Evolutionary conservation across 1,139 yeast species (phyloP).

Genomic region (Magnusiomyces fungicola): DNA sequence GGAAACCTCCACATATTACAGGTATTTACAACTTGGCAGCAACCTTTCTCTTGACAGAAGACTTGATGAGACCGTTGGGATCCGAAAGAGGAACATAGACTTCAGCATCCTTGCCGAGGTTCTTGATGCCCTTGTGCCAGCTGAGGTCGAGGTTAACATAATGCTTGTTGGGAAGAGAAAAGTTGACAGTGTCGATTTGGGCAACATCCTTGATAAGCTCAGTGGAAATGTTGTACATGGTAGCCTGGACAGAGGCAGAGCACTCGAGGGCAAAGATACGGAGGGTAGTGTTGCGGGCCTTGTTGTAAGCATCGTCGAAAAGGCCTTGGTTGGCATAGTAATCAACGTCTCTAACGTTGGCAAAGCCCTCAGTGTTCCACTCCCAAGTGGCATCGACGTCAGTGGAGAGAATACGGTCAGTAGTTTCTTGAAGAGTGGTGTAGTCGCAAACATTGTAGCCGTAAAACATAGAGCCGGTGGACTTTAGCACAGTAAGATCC

Average conservation of each 20-base stretch:
- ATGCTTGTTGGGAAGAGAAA: slow-evolving; percentile 83
- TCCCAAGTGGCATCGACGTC: slow-evolving; percentile 75
- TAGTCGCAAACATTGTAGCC: slow-evolving; percentile 81
- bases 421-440: slow-evolving; percentile 77
- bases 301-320: slow-evolving; percentile 53
- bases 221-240: slow-evolving; percentile 86
- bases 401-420: slow-evolving; percentile 79
- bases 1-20: too few relatives aligned
- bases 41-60: slow-evolving; percentile 60
- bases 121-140: slow-evolving; percentile 74
- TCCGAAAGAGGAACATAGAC: slow-evolving; percentile 85
- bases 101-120: slow-evolving; percentile 54
- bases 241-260: slow-evolving; percentile 89
- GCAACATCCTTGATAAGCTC: slow-evolving; percentile 56
- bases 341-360: slow-evolving; percentile 45
- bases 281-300: slow-evolving; percentile 63
- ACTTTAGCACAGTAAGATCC: slow-evolving; percentile 80
- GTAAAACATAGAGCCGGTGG: slow-evolving; percentile 91
- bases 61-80: slow-evolving; percentile 86
- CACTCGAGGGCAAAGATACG: slow-evolving; percentile 76
- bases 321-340: slow-evolving; percentile 51
- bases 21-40: slow-evolving; percentile 21
- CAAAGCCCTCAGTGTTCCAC: slow-evolving; percentile 47
- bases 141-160: slow-evolving; percentile 69
- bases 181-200: slow-evolving; percentile 55